Base-by-base conservation (phyloP, 768 basidiomycete species). In the Naganishia friedmannii region DNA sequence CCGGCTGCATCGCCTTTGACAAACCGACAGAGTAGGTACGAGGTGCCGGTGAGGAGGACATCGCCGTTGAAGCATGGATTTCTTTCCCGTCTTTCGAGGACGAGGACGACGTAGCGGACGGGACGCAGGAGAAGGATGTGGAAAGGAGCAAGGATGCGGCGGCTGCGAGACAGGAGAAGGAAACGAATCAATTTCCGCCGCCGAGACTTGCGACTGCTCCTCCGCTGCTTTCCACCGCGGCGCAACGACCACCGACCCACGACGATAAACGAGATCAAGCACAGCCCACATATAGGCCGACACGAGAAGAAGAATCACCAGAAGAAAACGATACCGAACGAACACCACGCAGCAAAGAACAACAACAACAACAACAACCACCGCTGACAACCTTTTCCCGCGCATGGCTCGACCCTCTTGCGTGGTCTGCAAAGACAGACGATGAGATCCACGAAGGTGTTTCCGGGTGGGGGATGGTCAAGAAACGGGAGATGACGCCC, bases 401-500 rank as follows among this genome's bases (percentile, higher is more conserved):
- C 34, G 57, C 57, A 34, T 58, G 57, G 57, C 57, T 58, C 9
- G 34, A 58, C 37, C 57, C 57, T 3, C 0, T 9, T 21, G 32
- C 31, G 2, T 51, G 48, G 48, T 3, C 48, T 15, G 57, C 57
- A n/a, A 37, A 58, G n/a, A 39, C 10, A 31, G 57, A 58, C 2
- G 57, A 58, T 21, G n/a, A 34, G 19, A 13, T 58, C 12, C 57
- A 31, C 23, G 57, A 58, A 31, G 8, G 37, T 13, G 57, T 58
- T 1, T n/a, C 32, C 7, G 57, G 57, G 15, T 34, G 31, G 31
- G 57, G 57, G 10, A 34, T 58, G 57, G 57, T 58, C 7, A 32
- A n/a, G 57, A 58, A 58, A 15, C 57, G 56, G 54, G 54, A 57
- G 32, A 31, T 68, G 67, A 57, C 67, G 55, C 67, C 67, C 10